Evolutionary conservation across 805 yeast genomes (phyloP).

Genomic region (Phaffomyces opuntiae): DNA sequence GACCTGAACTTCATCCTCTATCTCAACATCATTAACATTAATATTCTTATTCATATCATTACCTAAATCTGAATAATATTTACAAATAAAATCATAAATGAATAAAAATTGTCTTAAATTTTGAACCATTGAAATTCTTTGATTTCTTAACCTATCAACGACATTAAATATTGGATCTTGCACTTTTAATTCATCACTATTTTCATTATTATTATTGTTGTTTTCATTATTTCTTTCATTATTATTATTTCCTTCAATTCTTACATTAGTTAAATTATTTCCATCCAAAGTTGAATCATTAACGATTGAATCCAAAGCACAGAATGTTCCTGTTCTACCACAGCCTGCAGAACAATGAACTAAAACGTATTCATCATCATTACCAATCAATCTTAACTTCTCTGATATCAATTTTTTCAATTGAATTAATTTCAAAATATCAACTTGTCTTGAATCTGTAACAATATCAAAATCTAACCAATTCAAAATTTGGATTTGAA

Average conservation of each 20-base stretch:
- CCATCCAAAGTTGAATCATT: constrained; percentile 21
- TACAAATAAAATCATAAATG: constrained; percentile 54
- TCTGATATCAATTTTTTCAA: constrained; percentile 38
- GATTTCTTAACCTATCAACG: constrained; percentile 61
- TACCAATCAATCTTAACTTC: constrained; percentile 5
- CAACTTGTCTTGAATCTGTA: constrained; percentile 36
- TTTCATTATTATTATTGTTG: background rate
- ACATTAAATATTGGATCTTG: constrained; percentile 40
- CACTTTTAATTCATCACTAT: constrained; percentile 33
- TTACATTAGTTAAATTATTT: no score
- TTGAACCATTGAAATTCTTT: constrained; percentile 81
- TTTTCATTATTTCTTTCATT: background rate
- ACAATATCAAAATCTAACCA: constrained; percentile 85
- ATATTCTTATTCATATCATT: constrained; percentile 5
- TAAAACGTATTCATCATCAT: constrained; percentile 31
- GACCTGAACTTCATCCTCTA: background rate
- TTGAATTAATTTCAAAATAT: constrained; percentile 47
- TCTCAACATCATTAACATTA: constrained; percentile 1
- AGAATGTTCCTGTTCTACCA: constrained; percentile 90
- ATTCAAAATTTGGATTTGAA: constrained; percentile 68
- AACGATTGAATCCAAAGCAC: constrained; percentile 58
- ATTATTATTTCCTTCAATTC: background rate
- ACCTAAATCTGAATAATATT: constrained; percentile 1
- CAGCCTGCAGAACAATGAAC: constrained; percentile 97
- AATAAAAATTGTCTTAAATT: constrained; percentile 66